These are phyloP conservation scores for Candida andamanensis DNA, from an alignment of 805 yeast genomes.

Conservation along the genomic window DNA sequence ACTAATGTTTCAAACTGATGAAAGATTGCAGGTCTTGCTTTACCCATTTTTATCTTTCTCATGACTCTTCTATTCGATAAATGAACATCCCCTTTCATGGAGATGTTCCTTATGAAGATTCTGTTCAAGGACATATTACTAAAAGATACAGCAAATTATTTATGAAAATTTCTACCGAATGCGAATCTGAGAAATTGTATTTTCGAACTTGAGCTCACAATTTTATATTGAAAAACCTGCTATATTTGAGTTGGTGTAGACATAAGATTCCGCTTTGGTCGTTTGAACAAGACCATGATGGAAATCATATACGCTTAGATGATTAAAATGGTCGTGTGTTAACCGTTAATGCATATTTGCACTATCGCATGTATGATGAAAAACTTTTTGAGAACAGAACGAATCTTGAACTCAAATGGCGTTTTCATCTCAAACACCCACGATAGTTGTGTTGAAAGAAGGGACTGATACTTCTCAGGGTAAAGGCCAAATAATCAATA, in stretches of 20 bases:
- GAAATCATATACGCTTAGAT: too few relatives aligned
- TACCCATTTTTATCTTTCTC: conserved; percentile 69
- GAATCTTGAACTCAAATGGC: conserved; percentile 50
- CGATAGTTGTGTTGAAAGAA: conserved; percentile 96
- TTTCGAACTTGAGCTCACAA: too few relatives aligned
- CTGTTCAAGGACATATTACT: conserved; percentile 1
- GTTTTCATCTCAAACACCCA: conserved; percentile 90
- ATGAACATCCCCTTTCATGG: conserved; percentile 35
- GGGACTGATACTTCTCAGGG: conserved; percentile 98
- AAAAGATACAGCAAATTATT: not conserved
- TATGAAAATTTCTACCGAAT: conserved; percentile 2
- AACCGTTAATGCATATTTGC: too few relatives aligned
- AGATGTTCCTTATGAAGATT: conserved; percentile 11
- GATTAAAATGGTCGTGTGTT: too few relatives aligned
- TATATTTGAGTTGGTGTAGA: too few relatives aligned
- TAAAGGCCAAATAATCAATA: conserved; percentile 88
- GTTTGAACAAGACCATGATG: too few relatives aligned
- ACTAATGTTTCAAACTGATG: conserved; percentile 83
- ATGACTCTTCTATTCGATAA: conserved; percentile 52
- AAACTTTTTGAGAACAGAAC: not conserved
- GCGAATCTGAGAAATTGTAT: conserved; percentile 1
- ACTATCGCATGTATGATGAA: conserved; percentile 2
- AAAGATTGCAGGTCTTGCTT: conserved; percentile 90
- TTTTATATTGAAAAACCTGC: conserved; percentile 1
- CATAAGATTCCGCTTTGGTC: too few relatives aligned